These are phyloP conservation scores for Globisporangium orthogonon DNA, from an alignment of 352 stramenopile species.

Conservation along the genomic window DNA sequence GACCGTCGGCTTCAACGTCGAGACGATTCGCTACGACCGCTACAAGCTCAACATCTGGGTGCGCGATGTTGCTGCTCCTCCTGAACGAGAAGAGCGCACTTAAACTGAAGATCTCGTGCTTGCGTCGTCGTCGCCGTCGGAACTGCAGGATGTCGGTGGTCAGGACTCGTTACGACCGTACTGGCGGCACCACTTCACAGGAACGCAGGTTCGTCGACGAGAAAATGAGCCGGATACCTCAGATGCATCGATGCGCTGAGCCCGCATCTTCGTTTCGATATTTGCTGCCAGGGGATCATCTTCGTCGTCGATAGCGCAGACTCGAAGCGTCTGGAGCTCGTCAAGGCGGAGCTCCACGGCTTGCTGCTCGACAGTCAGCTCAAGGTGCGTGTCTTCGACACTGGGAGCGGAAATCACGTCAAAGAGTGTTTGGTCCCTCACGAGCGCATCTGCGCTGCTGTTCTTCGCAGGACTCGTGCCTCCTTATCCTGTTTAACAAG, in stretches of 20 bases:
- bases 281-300: slow-evolving; percentile 48
- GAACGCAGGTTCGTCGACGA: slow-evolving; percentile 38
- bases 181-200: slow-evolving; percentile 82
- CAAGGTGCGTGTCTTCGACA: slow-evolving; percentile 14
- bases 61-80: not conserved
- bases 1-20: slow-evolving; percentile 79
- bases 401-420: too few species aligned
- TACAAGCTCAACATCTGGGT: slow-evolving; percentile 84
- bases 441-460: too few species aligned
- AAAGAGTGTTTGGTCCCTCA: not conserved
- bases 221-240: not conserved
- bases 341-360: slow-evolving; percentile 63
- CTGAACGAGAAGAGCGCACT: too few species aligned
- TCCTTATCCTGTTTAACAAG: slow-evolving; percentile 79
- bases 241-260: not conserved
- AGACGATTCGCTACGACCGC: slow-evolving; percentile 64
- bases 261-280: too few species aligned
- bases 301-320: slow-evolving; percentile 84
- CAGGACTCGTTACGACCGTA: slow-evolving; percentile 76
- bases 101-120: not conserved
- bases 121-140: not conserved
- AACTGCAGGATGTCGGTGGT: slow-evolving; percentile 61
- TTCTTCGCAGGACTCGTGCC: slow-evolving; percentile 28
- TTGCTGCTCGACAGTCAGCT: slow-evolving; percentile 68
- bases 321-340: slow-evolving; percentile 50